These are phyloP conservation scores for Dothideomycetes sp. DNA, from an alignment of 2,329 filamentous ascomycete species.

Conservation along the genomic window DNA sequence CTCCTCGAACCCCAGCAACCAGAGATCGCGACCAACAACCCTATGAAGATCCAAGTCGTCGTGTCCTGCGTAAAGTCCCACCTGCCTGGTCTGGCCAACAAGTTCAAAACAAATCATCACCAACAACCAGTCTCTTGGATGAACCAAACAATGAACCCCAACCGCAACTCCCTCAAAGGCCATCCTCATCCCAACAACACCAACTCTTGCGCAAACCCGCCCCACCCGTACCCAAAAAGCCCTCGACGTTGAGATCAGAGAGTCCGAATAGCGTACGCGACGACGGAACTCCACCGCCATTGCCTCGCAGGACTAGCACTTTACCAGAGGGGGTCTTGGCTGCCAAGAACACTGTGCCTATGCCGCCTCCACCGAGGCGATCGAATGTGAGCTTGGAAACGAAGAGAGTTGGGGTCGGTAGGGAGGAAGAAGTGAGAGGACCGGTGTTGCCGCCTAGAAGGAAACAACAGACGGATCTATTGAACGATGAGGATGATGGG, in stretches of 20 bases:
- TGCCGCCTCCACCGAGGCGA: slow-evolving; percentile 12
- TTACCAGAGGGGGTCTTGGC: slow-evolving; percentile 12
- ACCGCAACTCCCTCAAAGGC: slow-evolving; percentile 2
- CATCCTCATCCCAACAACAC: slow-evolving; percentile 16
- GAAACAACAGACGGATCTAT: slow-evolving; percentile 18
- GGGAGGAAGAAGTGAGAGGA: slow-evolving; percentile 13
- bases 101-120: neutral
- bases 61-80: slow-evolving; percentile 6
- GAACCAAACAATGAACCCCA: neutral
- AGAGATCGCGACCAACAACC: slow-evolving; percentile 10
- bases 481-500: slow-evolving; percentile 23
- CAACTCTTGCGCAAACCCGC: slow-evolving; percentile 26
- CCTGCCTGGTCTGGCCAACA: slow-evolving; percentile 12
- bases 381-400: neutral
- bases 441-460: slow-evolving; percentile 21
- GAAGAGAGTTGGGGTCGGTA: slow-evolving; percentile 6
- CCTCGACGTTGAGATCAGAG: slow-evolving; percentile 22
- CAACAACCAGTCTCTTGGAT: neutral
- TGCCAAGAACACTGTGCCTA: slow-evolving; percentile 5
- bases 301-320: slow-evolving; percentile 15
- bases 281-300: slow-evolving; percentile 15
- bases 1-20: slow-evolving; percentile 16
- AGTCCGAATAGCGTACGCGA: slow-evolving; percentile 18
- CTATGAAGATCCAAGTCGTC: slow-evolving; percentile 6
- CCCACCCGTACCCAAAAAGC: slow-evolving; percentile 28